Percentiles rank a stretch among this genome's conserved stretches.
phyloP scores from a whole-genome alignment of 2,329 filamentous ascomycete species.

The Didymosphaeria variabile region DNA sequence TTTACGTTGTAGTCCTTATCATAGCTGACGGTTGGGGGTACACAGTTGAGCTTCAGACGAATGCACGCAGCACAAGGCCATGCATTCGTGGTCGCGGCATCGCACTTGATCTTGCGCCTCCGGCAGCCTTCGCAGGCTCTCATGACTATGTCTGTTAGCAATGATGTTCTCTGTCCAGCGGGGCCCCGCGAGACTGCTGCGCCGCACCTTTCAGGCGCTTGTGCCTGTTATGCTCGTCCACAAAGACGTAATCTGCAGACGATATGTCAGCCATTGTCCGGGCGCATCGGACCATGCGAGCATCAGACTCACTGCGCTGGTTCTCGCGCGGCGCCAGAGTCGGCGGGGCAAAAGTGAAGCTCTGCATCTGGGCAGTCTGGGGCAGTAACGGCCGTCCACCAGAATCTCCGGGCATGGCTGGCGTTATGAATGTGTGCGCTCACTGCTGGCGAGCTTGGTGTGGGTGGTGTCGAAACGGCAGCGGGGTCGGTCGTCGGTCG shows the following conservation, averaged over 20 bases:
- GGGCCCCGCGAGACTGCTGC: conserved; percentile 12
- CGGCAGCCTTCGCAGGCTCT: conserved; percentile 95
- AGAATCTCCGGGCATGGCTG: conserved; percentile 69
- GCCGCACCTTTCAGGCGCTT: conserved; percentile 88
- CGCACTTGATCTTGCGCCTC: conserved; percentile 96
- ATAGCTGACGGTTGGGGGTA: conserved; percentile 83
- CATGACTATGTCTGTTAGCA: conserved; percentile 73
- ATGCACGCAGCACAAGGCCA: conserved; percentile 97
- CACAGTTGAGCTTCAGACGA: conserved; percentile 89
- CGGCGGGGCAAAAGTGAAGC: conserved; percentile 77
- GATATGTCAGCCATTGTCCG: conserved; percentile 26
- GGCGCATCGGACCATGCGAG: conserved; percentile 5
- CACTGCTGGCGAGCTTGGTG: conserved; percentile 7
- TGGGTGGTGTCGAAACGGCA: conserved; percentile 23
- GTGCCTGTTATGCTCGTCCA: conserved; percentile 97
- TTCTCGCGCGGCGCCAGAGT: conserved; percentile 74
- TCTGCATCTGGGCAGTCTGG: conserved; percentile 75
- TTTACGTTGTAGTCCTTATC: conserved; percentile 65
- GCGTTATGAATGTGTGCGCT: conserved; percentile 1
- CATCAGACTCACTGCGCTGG: conserved; percentile 76
- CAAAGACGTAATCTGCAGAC: conserved; percentile 90
- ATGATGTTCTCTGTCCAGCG: background rate
- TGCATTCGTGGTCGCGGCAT: conserved; percentile 94
- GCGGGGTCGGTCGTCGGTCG: conserved; percentile 48
- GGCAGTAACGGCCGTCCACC: conserved; percentile 70